Percentiles rank a stretch among this genome's conserved stretches.
These are phyloP conservation scores for Boletus tomentosulus DNA, from an alignment of 768 basidiomycete genomes.

Conservation along the genomic window DNA sequence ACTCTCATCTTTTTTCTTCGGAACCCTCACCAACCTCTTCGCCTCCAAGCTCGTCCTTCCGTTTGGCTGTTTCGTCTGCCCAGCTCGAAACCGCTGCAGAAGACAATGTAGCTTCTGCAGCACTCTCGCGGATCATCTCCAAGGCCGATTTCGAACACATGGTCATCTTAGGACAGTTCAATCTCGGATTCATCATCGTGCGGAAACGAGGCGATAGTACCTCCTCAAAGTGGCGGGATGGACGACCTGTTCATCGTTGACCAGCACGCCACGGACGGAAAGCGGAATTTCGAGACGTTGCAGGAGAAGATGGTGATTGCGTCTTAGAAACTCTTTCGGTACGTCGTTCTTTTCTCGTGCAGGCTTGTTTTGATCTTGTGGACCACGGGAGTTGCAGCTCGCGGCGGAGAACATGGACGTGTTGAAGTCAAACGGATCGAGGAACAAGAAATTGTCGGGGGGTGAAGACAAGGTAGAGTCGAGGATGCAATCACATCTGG, in stretches of 20 bases:
- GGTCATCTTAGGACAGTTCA: too few species aligned
- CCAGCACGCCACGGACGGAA: conserved; percentile 97
- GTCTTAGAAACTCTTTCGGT: conserved; percentile 83
- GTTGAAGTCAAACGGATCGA: conserved; percentile 79
- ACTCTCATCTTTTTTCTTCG: background rate
- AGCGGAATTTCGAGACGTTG: conserved; percentile 95
- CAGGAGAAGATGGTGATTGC: conserved; percentile 88
- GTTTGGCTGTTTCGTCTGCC: conserved; percentile 23
- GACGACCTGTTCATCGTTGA: conserved; percentile 97
- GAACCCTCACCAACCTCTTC: background rate
- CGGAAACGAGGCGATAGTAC: too few species aligned
- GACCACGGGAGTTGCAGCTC: conserved; percentile 73
- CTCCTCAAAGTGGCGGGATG: conserved; percentile 19
- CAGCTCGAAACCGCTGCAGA: conserved; percentile 42
- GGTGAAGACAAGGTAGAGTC: too few species aligned
- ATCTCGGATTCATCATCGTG: too few species aligned
- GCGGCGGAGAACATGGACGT: conserved; percentile 87
- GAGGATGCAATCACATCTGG: conserved; percentile 45
- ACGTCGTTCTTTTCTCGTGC: conserved; percentile 21
- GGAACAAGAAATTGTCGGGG: too few species aligned
- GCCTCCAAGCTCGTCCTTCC: conserved; percentile 8
- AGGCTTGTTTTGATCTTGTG: conserved; percentile 26
- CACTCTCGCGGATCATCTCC: conserved; percentile 84
- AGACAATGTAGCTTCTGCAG: conserved; percentile 52
- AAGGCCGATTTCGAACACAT: too few species aligned